These are phyloP conservation scores for Sutorius eximius DNA, from an alignment of 1,284 basidiomycete genomes.

Conservation along the genomic window DNA sequence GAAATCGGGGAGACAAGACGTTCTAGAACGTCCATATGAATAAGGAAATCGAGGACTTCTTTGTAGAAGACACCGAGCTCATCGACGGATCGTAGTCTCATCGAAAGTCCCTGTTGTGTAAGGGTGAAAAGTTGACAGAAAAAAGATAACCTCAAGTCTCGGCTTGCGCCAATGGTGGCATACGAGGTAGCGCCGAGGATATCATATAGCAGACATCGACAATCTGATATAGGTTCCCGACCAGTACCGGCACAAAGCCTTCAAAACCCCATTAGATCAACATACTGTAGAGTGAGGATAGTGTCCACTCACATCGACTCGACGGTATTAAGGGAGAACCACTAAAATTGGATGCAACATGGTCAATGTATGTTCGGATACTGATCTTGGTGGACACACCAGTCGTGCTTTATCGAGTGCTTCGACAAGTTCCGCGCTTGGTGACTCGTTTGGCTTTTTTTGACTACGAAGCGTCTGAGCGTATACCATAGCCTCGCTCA, in stretches of 20 bases:
- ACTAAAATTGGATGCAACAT: conserved; percentile 30
- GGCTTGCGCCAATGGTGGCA: conserved; percentile 22
- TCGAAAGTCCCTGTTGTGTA: conserved; percentile 33
- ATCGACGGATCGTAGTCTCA: conserved; percentile 29
- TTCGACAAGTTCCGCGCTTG: conserved; percentile 29
- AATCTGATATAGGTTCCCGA: conserved; percentile 37
- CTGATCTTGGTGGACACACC: conserved; percentile 28
- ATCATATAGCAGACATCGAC: conserved; percentile 31
- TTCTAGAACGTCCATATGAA: conserved; percentile 38
- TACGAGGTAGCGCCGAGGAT: conserved; percentile 32
- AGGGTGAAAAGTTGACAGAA: conserved; percentile 35
- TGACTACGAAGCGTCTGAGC: conserved; percentile 30
- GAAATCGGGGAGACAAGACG: conserved; percentile 41
- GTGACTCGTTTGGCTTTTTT: conserved; percentile 29
- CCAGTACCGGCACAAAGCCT: conserved; percentile 45
- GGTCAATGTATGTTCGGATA: conserved; percentile 13
- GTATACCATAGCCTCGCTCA: conserved; percentile 38
- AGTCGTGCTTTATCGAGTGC: conserved; percentile 40
- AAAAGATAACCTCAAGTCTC: conserved; percentile 40
- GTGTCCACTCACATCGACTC: conserved; percentile 40
- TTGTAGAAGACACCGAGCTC: conserved; percentile 37
- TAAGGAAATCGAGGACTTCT: conserved; percentile 34
- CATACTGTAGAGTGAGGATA: not conserved
- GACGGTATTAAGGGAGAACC: conserved; percentile 39
- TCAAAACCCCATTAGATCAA: conserved; percentile 8